These are phyloP conservation scores for Wickerhamomyces chaumierensis DNA, from an alignment of 805 yeast genomes.

Conservation along the genomic window DNA sequence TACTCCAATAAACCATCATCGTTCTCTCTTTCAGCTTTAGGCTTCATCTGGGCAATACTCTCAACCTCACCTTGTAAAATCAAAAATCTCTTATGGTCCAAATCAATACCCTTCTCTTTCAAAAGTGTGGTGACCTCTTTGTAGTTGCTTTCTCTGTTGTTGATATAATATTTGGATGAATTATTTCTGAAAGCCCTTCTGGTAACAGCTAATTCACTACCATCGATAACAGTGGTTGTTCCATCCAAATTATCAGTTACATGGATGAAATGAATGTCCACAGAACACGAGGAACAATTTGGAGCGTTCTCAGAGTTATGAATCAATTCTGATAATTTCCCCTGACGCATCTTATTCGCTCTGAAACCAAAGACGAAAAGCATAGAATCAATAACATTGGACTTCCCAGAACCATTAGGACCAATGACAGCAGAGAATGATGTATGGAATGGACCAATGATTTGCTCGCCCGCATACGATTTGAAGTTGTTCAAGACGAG, in stretches of 20 bases:
- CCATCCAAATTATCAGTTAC: constrained; percentile 51
- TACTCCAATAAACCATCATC: constrained; percentile 94
- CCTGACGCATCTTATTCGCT: constrained; percentile 94
- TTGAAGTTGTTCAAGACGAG: constrained; percentile 78
- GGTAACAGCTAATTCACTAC: constrained; percentile 51
- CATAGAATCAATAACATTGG: constrained; percentile 94
- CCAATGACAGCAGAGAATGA: constrained; percentile 97
- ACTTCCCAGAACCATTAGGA: constrained; percentile 97
- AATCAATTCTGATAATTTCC: constrained; percentile 82
- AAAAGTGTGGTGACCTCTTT: constrained; percentile 68
- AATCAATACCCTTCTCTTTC: constrained; percentile 77
- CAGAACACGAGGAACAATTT: constrained; percentile 65
- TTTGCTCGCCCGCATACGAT: constrained; percentile 89
- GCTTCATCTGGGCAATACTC: constrained; percentile 96
- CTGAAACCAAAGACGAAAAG: constrained; percentile 95
- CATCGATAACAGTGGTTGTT: constrained; percentile 34
- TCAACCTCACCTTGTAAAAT: constrained; percentile 98
- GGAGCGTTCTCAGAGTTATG: constrained; percentile 78
- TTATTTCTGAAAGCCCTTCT: constrained; percentile 73
- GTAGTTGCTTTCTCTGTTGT: constrained; percentile 59
- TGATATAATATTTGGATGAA: constrained; percentile 66
- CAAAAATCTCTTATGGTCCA: constrained; percentile 88
- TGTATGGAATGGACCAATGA: constrained; percentile 88
- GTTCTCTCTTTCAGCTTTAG: constrained; percentile 84
- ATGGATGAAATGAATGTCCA: constrained; percentile 78